Base-by-base conservation (phyloP, 2,329 filamentous ascomycete species). In the Exophiala calicioides region DNA sequence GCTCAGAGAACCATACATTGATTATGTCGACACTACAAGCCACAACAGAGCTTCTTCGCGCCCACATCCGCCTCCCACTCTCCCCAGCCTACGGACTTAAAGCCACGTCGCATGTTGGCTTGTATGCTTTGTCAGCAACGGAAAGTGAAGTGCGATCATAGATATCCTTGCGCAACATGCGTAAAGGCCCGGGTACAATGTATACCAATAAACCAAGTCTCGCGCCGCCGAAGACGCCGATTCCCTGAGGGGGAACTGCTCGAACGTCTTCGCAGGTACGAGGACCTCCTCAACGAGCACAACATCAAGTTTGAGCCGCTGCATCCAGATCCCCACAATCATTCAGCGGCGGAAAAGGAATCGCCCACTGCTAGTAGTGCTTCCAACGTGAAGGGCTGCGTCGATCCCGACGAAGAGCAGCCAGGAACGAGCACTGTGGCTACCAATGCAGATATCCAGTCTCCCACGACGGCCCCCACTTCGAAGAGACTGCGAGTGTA, bases 71-170 rank as follows among this genome's bases (percentile, higher is more conserved):
- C 37, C 21, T 21, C 24, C n/a, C 12, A 23, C 3, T 40, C 26
- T 1, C 21, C 24, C 26, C 37, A 29, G 7, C 13, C 23, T n/a
- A n/a, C n/a, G n/a, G n/a, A n/a, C n/a, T 16, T 10, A 15, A 67
- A 65, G 52, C 54, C 64, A 18, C 65, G 65, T 44, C 65, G 70
- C n/a, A 61, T 73, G 10, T 69, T 76, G 23, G 71, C 78, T 27
- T 91, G 87, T 60, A 75, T 88, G 10, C 74, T 83, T 15, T 91
- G 87, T 61, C 85, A 90, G 62, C 84, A 86, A 63, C 80, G 85
- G 51, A 89, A 89, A 64, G 78, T 89, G 30, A 82, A 82, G 48
- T 89, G 85, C 65, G 82, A 88, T 65, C 84, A 84, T 66, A 80
- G 77, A 58, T 84, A 82, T 65, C 85, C 85, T 12, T 89, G 86